Base-by-base conservation (phyloP, 345 rosid genomes). In the Ricinus communis region DNA sequence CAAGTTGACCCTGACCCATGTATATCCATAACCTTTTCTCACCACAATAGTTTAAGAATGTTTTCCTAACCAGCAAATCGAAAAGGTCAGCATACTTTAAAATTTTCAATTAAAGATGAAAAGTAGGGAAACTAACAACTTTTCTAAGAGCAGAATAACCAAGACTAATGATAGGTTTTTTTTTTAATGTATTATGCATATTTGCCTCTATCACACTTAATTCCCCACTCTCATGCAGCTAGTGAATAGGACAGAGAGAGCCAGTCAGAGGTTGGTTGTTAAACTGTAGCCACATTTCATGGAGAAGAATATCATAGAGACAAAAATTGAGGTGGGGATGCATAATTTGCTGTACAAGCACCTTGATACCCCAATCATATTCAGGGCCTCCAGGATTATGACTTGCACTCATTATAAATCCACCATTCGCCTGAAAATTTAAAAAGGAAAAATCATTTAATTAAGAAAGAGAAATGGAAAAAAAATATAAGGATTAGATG, bases 361-460 rank as follows among this genome's bases (percentile, higher is more conserved):
- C 97, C 99, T 92, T 92, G 78, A 95, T 89, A 71, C 97, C 97
- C 99, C 97, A 95, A 68, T 90, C 97, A 82, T 92, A 90, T 22
- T 90, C 93, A 67, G 87, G 96, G 51, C 97, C 96, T n/a, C 97
- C 96, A 70, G 97, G 97, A 83, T 95, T 92, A 66, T 88, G 97
- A 81, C 97, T 95, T 74, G 97, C 97, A 66, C 97, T 92, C 99
- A 95, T 89, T 73, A 95, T 89, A 74, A 95, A 92, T 66, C 97
- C 99, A 70, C 97, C 99, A 77, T 84, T 92, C 31, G 97, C 97
- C 97, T 89, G 86, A 53, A 50, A 74, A 12, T 43, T 2, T 33
- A 4, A 4, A 43, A 3, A 8, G 4, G n/a, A 43, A 43, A 22
- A 53, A 40, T 18, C 28, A 36, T 22, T 51, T 14, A 41, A 33